Evolutionary conservation across 495 filamentous ascomycete species (phyloP).

Genomic region (Podospora pseudopauciseta): DNA sequence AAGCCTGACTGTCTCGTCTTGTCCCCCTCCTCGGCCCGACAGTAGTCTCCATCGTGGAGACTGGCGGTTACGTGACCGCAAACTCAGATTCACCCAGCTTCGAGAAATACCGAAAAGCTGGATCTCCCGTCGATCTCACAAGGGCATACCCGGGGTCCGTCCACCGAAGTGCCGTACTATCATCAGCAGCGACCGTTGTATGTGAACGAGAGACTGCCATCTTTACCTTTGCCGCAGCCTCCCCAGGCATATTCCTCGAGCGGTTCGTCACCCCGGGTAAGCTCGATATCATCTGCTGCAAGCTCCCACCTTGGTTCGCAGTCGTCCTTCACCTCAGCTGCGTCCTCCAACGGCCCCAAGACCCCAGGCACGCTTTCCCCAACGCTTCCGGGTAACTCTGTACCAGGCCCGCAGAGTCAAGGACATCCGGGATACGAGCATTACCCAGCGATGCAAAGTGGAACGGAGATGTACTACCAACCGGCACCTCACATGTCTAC

Average conservation of each 20-base stretch:
- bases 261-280: slow-evolving; percentile 66
- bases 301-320: slow-evolving; percentile 51
- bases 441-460: slow-evolving; percentile 81
- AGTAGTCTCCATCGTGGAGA: slow-evolving; percentile 9
- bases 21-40: slow-evolving; percentile 9
- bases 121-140: slow-evolving; percentile 93
- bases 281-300: slow-evolving; percentile 58
- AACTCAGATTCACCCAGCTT: slow-evolving; percentile 13
- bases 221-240: slow-evolving; percentile 66
- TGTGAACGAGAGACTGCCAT: slow-evolving; percentile 71
- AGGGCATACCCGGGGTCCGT: slow-evolving; percentile 81
- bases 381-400: slow-evolving; percentile 40
- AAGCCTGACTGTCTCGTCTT: background rate
- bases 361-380: slow-evolving; percentile 49
- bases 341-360: slow-evolving; percentile 55
- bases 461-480: slow-evolving; percentile 77
- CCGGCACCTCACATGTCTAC: slow-evolving; percentile 75
- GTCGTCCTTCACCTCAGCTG: slow-evolving; percentile 52
- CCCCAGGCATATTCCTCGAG: slow-evolving; percentile 60
- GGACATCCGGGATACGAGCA: slow-evolving; percentile 49
- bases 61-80: slow-evolving; percentile 11
- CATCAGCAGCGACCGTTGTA: slow-evolving; percentile 66
- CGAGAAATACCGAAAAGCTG: slow-evolving; percentile 84
- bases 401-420: slow-evolving; percentile 41
- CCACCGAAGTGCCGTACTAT: slow-evolving; percentile 70